Evolutionary conservation across 2,329 filamentous ascomycete genomes (phyloP), one percentile per base, ranked within the genome.

Genomic region (Keithomyces neogunnii): DNA sequence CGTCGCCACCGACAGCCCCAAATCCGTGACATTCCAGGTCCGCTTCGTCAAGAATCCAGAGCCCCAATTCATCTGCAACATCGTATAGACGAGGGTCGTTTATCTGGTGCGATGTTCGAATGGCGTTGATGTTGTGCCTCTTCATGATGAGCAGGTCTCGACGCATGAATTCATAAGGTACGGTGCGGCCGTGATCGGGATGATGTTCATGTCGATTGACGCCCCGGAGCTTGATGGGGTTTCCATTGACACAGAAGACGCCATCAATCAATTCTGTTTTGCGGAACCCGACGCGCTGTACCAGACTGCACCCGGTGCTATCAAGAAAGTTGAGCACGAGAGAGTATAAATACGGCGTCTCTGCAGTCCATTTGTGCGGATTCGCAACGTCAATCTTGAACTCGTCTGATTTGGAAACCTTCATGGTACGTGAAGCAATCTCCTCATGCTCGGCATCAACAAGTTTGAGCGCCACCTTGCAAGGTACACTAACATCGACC

Each of bases 201-300:
- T 87, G 81, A 56, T 88, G 84, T 52, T 89, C 85, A 56, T 88
- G 85, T 35, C 84, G 75, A 59, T 88, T 88, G 5, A 83, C 81
- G 2, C 85, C 85, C 13, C 82, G 78, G 57, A 89, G 73, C 11
- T 85, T 77, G 50, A 88, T 74, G 0, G 80, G 74, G 26, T 72
- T 73, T 2, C 84, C 84, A 51, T 88, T 88, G 55, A 89, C 78
- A 47, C 74, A 74, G 56, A 86, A 74, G 31, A 84, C 70, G 0
- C 82, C 80, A 40, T 82, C 71, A 36, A 79, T 77, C 40, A 86
- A 72, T 56, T 84, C 80, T 0, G 82, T 73, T 5, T 73, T 71
- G 3, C 84, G 78, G 60, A 89, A 88, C 0, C 85, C 85, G 4
- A 86, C 70, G 1, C 71, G 73, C 28, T 86, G 82, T 0, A 67